Base-by-base conservation (phyloP, 768 basidiomycete genomes). In the Saitozyma sp. region DNA sequence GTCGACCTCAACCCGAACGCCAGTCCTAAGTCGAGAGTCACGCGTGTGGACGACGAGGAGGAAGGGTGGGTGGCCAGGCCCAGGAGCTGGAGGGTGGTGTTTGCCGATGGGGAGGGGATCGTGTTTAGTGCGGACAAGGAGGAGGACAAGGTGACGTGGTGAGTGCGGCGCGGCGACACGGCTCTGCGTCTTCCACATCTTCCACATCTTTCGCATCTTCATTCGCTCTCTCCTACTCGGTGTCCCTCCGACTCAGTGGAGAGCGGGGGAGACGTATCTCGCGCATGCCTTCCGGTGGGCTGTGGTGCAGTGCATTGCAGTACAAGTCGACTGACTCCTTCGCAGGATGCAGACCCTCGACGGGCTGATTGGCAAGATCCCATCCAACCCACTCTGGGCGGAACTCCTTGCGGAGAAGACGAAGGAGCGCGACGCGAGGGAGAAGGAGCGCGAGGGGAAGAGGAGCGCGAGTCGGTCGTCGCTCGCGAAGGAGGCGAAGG, bases 301-400 rank as follows among this genome's bases (percentile, higher is more conserved):
- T 58, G 29, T 6, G 37, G 3, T 13, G 14, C 48, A 3, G 11
- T 13, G 14, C 29, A 14, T 6, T 11, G 46, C 56, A 46, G 53
- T 50, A 3, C 46, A 48, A 6, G 17, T 48, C 14, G 17, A 16
- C 58, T 67, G 54, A 68, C 40, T 16, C 54, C 19, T 43, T 37
- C 14, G 6, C 74, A 96, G 93, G 93, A 82, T 96, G 65, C 87
- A 90, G 67, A 88, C 94, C 8, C 83, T 96, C 10, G 84, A 85
- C 54, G 89, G 91, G 0, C 83, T 95, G 43, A 86, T 95, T 63
- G 92, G 92, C 8, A 88, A 87, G 61, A 92, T 96, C 68, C 93
- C 93, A 9, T 89, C 90, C 2, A 91, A 94, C 77, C 91, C 91
- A 2, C 81, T 96, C 11, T 96, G 93, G 93, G 93, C 89, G 3